These are phyloP conservation scores for Aspergillus sp. DNA, from an alignment of 2,329 filamentous ascomycete genomes.

Conservation along the genomic window DNA sequence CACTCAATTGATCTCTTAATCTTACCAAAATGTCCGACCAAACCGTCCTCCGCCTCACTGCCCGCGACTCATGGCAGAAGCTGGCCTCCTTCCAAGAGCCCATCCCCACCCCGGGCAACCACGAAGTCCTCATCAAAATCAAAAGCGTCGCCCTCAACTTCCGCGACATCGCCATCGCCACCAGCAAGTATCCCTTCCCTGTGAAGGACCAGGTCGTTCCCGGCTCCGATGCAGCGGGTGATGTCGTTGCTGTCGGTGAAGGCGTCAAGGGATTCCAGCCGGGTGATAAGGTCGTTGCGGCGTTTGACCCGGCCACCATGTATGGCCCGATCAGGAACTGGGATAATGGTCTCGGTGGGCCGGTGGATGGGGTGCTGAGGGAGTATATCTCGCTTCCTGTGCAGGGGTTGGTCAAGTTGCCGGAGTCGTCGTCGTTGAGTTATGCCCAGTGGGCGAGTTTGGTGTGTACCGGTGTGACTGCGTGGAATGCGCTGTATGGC, in stretches of 20 bases:
- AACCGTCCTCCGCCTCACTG: constrained; percentile 7
- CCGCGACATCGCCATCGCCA: constrained; percentile 34
- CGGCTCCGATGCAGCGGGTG: constrained; percentile 37
- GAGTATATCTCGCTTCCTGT: constrained; percentile 34
- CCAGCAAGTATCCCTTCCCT: constrained; percentile 47
- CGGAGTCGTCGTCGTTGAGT: constrained; percentile 17
- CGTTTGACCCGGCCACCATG: constrained; percentile 16
- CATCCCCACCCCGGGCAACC: constrained; percentile 56
- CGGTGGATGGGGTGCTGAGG: constrained; percentile 30
- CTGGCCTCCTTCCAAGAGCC: constrained; percentile 5
- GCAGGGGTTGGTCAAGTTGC: constrained; percentile 28
- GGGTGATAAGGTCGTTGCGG: constrained; percentile 29
- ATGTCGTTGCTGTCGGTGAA: constrained; percentile 32
- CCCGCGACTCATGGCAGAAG: constrained; percentile 7
- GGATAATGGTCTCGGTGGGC: constrained; percentile 21
- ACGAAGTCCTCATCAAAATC: constrained; percentile 62
- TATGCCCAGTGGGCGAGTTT: constrained; percentile 29
- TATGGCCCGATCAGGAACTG: constrained; percentile 20
- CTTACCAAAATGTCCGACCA: constrained; percentile 6
- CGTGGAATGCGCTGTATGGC: constrained; percentile 40
- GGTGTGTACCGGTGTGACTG: constrained; percentile 38
- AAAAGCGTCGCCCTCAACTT: constrained; percentile 38
- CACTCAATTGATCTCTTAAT: too few species aligned
- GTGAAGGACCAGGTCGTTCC: constrained; percentile 41
- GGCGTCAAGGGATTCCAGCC: constrained; percentile 17